These are phyloP conservation scores for Sugiyamaella qingdaonensis DNA, from an alignment of 805 yeast species.

Conservation along the genomic window DNA sequence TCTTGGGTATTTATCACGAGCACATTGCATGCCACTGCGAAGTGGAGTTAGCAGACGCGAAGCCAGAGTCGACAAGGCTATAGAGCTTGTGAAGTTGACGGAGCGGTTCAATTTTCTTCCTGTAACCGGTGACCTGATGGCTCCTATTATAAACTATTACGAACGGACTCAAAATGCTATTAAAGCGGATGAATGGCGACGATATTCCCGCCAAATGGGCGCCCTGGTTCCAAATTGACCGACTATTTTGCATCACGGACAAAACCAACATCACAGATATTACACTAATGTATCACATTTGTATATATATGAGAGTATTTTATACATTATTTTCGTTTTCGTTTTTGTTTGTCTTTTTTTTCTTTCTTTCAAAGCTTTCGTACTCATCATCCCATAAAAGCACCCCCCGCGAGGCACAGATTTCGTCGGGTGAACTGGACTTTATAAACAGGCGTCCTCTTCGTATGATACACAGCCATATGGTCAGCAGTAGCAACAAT, in stretches of 20 bases:
- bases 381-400: conserved; percentile 46
- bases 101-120: conserved; percentile 14
- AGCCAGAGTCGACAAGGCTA: conserved; percentile 19
- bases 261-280: no score
- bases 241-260: neutral
- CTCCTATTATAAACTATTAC: conserved; percentile 15
- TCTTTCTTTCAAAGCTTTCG: neutral
- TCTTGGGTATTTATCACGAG: conserved; percentile 10
- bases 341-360: neutral
- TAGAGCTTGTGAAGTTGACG: conserved; percentile 16
- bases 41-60: conserved; percentile 1
- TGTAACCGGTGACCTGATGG: conserved; percentile 6
- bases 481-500: conserved; percentile 84
- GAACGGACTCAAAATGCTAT: neutral
- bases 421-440: conserved; percentile 90
- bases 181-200: conserved; percentile 10
- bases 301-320: neutral
- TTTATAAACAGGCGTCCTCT: conserved; percentile 88
- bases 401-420: conserved; percentile 90
- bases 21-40: conserved; percentile 12
- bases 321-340: no score
- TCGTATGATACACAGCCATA: conserved; percentile 89
- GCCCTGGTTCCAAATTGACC: neutral
- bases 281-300: neutral
- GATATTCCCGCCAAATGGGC: conserved; percentile 3